Conservation (phyloP, 1,284 basidiomycete genomes). For the Phlebopus sp. region DNA sequence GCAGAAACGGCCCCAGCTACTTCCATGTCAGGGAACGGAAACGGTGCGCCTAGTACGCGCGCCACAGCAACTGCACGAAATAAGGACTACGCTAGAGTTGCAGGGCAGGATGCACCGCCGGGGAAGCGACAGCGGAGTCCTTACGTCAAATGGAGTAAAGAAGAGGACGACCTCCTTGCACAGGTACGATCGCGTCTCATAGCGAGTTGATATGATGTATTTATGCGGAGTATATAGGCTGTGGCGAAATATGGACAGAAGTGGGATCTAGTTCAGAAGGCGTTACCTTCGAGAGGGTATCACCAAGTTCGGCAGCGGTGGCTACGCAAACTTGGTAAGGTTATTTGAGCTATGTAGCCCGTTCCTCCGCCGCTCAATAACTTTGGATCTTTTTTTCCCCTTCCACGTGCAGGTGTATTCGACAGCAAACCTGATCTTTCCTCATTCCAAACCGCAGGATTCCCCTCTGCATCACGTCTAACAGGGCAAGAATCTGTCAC, state of each 20-base stretch:
- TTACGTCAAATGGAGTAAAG: slow-evolving; percentile 39
- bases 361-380: too few species aligned
- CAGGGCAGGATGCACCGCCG: slow-evolving; percentile 18
- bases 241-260: slow-evolving; percentile 41
- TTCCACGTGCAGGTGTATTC: slow-evolving; percentile 33
- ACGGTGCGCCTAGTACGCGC: neutral
- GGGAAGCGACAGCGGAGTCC: slow-evolving; percentile 35
- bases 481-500: slow-evolving; percentile 7
- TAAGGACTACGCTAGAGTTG: slow-evolving; percentile 25
- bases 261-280: slow-evolving; percentile 41
- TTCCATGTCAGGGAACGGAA: slow-evolving; percentile 2
- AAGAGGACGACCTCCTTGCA: slow-evolving; percentile 38
- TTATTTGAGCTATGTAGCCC: neutral
- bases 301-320: slow-evolving; percentile 41
- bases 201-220: neutral
- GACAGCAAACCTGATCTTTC: slow-evolving; percentile 37
- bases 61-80: slow-evolving; percentile 12
- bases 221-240: slow-evolving; percentile 22
- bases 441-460: slow-evolving; percentile 28
- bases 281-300: slow-evolving; percentile 36
- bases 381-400: too few species aligned
- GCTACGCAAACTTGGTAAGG: slow-evolving; percentile 37
- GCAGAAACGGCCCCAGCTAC: slow-evolving; percentile 9
- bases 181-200: slow-evolving; percentile 21
- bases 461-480: slow-evolving; percentile 17